Conservation (phyloP, 495 filamentous ascomycete species). For the Trichoderma reesei region DNA sequence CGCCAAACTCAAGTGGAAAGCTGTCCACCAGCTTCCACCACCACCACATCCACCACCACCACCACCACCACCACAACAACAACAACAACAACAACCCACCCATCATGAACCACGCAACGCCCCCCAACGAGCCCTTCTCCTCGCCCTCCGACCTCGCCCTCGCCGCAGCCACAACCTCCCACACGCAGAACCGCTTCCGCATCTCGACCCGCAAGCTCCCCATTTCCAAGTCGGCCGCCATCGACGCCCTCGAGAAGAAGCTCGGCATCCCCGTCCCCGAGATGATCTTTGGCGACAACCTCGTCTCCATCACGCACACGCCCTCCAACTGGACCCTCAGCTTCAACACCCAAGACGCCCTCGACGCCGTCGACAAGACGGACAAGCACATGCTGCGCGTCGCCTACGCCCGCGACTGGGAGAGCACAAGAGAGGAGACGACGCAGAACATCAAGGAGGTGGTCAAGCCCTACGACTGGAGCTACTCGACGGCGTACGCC, state of each 20-base stretch:
- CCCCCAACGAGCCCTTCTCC: slow-evolving; percentile 31
- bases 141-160: slow-evolving; percentile 23
- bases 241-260: slow-evolving; percentile 70
- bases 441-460: slow-evolving; percentile 87
- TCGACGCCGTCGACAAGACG: slow-evolving; percentile 90
- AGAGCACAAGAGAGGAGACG: slow-evolving; percentile 70
- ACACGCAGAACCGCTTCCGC: slow-evolving; percentile 51
- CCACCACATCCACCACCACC: no score
- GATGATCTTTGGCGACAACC: slow-evolving; percentile 98
- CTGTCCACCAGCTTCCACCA: not conserved
- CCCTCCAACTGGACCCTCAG: slow-evolving; percentile 59
- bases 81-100: no score
- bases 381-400: slow-evolving; percentile 81
- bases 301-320: slow-evolving; percentile 59
- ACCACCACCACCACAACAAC: no score
- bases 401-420: slow-evolving; percentile 86
- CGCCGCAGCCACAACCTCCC: slow-evolving; percentile 31
- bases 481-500: slow-evolving; percentile 77
- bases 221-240: slow-evolving; percentile 82
- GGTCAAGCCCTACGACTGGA: slow-evolving; percentile 96
- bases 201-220: slow-evolving; percentile 77
- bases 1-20: not conserved
- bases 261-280: slow-evolving; percentile 84
- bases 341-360: slow-evolving; percentile 78
- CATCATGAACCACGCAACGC: slow-evolving; percentile 22